Conservation (phyloP, 768 basidiomycete genomes). For the Gloeopeniophorella convolvens region DNA sequence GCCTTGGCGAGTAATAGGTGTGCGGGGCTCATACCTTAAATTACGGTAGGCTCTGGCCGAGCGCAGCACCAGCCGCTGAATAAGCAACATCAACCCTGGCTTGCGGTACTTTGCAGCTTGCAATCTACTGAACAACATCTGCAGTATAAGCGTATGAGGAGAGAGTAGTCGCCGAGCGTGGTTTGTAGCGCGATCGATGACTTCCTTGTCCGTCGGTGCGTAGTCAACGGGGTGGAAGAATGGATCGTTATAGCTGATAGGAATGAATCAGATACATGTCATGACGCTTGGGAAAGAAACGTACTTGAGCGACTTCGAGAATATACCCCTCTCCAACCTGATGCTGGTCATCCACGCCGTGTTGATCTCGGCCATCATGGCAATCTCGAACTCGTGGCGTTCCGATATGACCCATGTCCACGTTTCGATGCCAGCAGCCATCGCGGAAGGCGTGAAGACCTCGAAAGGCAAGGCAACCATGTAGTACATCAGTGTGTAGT, state of each 20-base stretch:
- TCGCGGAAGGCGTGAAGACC: conserved; percentile 78
- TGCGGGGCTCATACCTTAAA: conserved; percentile 57
- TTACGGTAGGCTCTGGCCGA: conserved; percentile 61
- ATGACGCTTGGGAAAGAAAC: conserved; percentile 23
- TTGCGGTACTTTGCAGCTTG: conserved; percentile 90
- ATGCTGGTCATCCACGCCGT: conserved; percentile 86
- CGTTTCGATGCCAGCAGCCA: conserved; percentile 83
- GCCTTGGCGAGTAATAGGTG: not conserved
- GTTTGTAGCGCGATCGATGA: conserved; percentile 64
- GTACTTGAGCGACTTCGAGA: conserved; percentile 76
- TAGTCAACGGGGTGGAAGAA: conserved; percentile 83
- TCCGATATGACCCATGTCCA: conserved; percentile 97
- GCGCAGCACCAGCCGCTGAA: conserved; percentile 79
- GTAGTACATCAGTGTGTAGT: conserved; percentile 80
- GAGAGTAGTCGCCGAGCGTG: conserved; percentile 70
- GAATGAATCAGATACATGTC: conserved; percentile 9
- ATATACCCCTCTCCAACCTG: conserved; percentile 70
- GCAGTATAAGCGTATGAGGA: conserved; percentile 78
- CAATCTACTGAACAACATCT: conserved; percentile 85
- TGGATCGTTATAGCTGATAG: conserved; percentile 76
- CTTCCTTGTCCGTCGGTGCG: conserved; percentile 82
- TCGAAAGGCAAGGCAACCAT: conserved; percentile 85
- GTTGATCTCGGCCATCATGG: conserved; percentile 78
- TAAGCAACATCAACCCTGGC: conserved; percentile 76
- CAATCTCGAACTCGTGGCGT: conserved; percentile 73